phyloP scores from a whole-genome alignment of 2,329 filamentous ascomycete species.

The Colletotrichum horii region DNA sequence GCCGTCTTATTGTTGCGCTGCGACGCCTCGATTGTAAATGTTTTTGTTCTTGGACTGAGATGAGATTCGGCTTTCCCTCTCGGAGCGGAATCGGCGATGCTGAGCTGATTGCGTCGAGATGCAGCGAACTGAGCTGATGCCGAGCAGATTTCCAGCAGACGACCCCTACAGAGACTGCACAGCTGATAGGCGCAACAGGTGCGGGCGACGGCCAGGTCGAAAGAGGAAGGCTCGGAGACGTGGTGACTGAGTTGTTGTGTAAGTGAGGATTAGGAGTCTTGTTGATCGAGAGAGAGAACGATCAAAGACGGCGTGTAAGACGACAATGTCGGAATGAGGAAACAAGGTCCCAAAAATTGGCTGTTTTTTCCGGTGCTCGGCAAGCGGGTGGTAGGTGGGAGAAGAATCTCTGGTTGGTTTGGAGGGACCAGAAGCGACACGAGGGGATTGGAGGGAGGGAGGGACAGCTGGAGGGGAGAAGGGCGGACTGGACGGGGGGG shows the following conservation, averaged over 20 bases:
- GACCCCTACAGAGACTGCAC: neutral
- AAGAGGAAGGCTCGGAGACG: neutral
- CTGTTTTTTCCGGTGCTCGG: neutral
- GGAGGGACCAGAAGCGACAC: constrained; percentile 13
- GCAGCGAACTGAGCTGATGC: neutral
- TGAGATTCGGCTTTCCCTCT: neutral
- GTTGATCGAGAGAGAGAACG: neutral
- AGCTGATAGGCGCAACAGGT: constrained; percentile 7
- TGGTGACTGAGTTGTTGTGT: neutral
- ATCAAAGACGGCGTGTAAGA: neutral
- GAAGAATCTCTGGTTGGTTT: neutral
- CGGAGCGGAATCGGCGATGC: neutral
- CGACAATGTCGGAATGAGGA: neutral
- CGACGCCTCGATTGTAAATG: neutral
- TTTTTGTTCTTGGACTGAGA: neutral
- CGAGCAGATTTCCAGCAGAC: neutral
- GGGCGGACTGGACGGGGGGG: neutral
- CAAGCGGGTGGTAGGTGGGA: neutral
- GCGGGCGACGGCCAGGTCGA: neutral
- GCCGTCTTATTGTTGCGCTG: neutral
- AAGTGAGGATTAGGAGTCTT: neutral
- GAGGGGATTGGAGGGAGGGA: constrained; percentile 26
- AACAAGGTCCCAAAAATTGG: neutral
- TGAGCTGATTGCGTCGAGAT: neutral
- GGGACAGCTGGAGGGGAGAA: constrained; percentile 23